Base-by-base conservation (phyloP, 202 grass and related monocot genomes). In the Eragrostis tef region DNA sequence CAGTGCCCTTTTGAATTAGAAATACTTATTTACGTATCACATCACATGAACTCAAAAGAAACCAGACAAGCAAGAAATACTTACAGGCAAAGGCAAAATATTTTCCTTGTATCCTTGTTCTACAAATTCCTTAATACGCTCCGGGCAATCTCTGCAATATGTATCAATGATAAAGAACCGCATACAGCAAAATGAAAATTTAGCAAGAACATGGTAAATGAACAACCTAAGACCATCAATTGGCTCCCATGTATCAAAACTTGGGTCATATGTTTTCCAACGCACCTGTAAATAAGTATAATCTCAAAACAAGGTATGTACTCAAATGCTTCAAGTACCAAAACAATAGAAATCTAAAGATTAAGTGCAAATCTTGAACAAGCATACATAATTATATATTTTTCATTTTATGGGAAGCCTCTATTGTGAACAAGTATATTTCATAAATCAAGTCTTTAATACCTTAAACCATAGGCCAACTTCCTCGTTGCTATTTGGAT, bases 211-310 rank as follows among this genome's bases (percentile, higher is more conserved):
- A 6, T 42, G 65, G 19, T 26, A 41, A 49, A 52, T 3, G 26
- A 68, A 53, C 26, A 76, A 92, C 90, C 90, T 77, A 59, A 92
- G 73, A 13, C 79, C 83, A 16, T 86, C 86, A 45, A 81, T 77
- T 10, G 86, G 90, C 64, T 92, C 90, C 90, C 90, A 92, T 19
- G 86, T 86, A 41, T 92, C 90, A 41, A 89, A 48, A 19, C 61
- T 66, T 15, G 80, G 41, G 50, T 71, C 64, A 63, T 92, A 92
- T 11, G 86, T 80, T 70, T 92, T 92, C 86, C 90, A 89, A 8
- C 71, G 79, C n/a, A 92, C 90, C 90, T 92, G 50, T 44, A 25
- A 16, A 22, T 43, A 57, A 46, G 9, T 52, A 51, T 8, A 72
- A 51, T 29, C 46, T 52, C 51, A 8, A 72, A 51, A 17, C 47